Evolutionary conservation across 345 rosid species (phyloP).

Genomic region (Sisymbrium irio): DNA sequence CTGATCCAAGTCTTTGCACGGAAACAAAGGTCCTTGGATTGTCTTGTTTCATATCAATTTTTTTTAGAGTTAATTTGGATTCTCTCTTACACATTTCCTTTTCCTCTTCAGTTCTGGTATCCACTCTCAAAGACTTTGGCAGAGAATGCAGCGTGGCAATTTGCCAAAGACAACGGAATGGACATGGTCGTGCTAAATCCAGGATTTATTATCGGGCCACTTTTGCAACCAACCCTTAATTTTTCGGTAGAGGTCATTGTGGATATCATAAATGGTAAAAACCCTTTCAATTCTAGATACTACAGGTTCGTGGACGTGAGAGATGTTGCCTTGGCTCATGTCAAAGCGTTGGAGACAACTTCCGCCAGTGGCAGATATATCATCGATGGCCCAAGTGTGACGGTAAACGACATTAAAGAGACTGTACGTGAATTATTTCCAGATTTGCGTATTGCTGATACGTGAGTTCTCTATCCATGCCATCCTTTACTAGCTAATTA

Average conservation of each 20-base stretch:
- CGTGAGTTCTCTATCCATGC: constrained; percentile 5
- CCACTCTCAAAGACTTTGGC: constrained; percentile 43
- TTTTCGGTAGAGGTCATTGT: constrained; percentile 25
- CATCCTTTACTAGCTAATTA: not conserved
- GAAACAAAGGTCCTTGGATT: constrained; percentile 26
- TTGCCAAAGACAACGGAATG: constrained; percentile 40
- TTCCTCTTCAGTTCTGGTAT: constrained; percentile 39
- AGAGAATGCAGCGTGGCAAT: constrained; percentile 50
- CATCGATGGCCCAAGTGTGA: constrained; percentile 15
- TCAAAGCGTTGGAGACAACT: constrained; percentile 35
- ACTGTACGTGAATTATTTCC: constrained; percentile 18
- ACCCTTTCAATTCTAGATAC: not conserved
- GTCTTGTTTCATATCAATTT: not conserved
- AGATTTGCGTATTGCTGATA: constrained; percentile 8
- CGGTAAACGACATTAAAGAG: not conserved
- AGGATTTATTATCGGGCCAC: constrained; percentile 43
- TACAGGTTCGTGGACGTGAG: constrained; percentile 32
- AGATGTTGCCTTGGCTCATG: constrained; percentile 36
- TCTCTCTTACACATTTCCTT: not conserved
- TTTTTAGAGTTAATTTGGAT: not conserved
- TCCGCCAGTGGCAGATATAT: constrained; percentile 34
- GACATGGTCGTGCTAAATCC: constrained; percentile 45
- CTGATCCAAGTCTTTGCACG: constrained; percentile 38
- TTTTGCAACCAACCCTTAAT: constrained; percentile 44
- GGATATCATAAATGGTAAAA: constrained; percentile 34